Evolutionary conservation across 352 stramenopile genomes (phyloP), one percentile per base, ranked within the genome.

Genomic region (Phytophthora hybrid): DNA sequence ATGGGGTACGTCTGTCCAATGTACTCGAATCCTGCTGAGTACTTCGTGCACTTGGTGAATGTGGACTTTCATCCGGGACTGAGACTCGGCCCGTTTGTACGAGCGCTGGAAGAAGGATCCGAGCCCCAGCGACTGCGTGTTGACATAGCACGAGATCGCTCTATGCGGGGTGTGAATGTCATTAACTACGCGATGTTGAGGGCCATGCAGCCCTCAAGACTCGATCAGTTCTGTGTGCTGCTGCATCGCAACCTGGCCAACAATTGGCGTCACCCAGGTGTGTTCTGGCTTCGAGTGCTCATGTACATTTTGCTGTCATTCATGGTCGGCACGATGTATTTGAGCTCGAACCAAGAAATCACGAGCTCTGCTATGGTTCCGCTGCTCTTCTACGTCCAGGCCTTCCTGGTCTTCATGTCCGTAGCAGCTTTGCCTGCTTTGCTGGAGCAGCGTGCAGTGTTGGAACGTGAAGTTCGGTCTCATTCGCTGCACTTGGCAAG

Each of bases 371-470:
- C 74, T 1, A 79, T 89, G 49, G 80, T 90, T 11, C 81, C 89
- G 13, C 72, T 97, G 29, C 73, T 98, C 10, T 97, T 97, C 74
- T 97, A 95, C 78, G 84, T 95, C 7, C 88, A 95, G 54, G 90
- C 91, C 10, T 98, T 98, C 69, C 77, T 97, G 54, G 89, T 96
- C 29, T 98, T 97, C 77, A 98, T 98, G 91, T 93, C 81, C 8
- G 85, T 98, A n/a, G 92, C 92, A 4, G 86, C 85, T 3, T 63
- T 98, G n/a, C 93, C 93, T 2, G 90, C 91, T 49, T 82, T 96
- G 32, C 82, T 98, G 59, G 85, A 97, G 52, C 83, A 97, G 63
- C 81, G 92, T 60, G 82, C 80, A 5, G 93, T 97, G 49, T 91
- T 97, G 39, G 70, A 95, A 56, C 90, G 93, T 9, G 93, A 98